A percentile compares a stretch with the other conserved stretches of the same genome.
Conservation (phyloP, 2,329 filamentous ascomycete species). For the Penicillium sp. region DNA sequence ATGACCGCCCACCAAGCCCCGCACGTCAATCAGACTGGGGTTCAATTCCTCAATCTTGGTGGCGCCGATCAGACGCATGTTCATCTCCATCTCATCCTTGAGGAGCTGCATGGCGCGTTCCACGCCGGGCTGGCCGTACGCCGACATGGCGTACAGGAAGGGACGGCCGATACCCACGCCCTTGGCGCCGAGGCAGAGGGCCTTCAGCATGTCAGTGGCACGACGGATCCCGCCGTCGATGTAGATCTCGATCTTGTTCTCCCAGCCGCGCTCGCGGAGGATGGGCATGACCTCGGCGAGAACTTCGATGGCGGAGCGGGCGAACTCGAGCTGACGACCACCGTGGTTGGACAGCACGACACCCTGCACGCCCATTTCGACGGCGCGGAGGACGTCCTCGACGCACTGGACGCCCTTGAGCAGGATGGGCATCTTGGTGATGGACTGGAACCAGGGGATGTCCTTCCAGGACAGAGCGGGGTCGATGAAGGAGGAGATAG, state of each 20-base stretch:
- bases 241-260: conserved; percentile 74
- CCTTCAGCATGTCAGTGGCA: conserved; percentile 91
- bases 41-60: conserved; percentile 66
- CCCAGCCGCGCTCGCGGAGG: conserved; percentile 62
- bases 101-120: conserved; percentile 85
- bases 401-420: conserved; percentile 95
- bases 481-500: conserved; percentile 95
- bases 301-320: conserved; percentile 78
- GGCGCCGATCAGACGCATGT: conserved; percentile 87
- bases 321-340: no score
- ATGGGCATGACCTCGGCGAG: conserved; percentile 89
- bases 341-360: conserved; percentile 93
- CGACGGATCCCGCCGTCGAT: conserved; percentile 84
- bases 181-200: conserved; percentile 79
- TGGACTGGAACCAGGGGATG: conserved; percentile 80
- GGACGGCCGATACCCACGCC: conserved; percentile 90
- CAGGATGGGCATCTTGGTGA: conserved; percentile 90
- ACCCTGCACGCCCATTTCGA: conserved; percentile 73
- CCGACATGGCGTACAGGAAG: conserved; percentile 91
- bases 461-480: conserved; percentile 88
- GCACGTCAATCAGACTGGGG: conserved; percentile 68
- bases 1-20: conserved; percentile 56
- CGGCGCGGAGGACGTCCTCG: conserved; percentile 84
- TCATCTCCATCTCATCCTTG: conserved; percentile 98
- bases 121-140: conserved; percentile 79